phyloP scores from a whole-genome alignment of 1,139 yeast genomes.

The Yamadazyma membranifaciens region DNA sequence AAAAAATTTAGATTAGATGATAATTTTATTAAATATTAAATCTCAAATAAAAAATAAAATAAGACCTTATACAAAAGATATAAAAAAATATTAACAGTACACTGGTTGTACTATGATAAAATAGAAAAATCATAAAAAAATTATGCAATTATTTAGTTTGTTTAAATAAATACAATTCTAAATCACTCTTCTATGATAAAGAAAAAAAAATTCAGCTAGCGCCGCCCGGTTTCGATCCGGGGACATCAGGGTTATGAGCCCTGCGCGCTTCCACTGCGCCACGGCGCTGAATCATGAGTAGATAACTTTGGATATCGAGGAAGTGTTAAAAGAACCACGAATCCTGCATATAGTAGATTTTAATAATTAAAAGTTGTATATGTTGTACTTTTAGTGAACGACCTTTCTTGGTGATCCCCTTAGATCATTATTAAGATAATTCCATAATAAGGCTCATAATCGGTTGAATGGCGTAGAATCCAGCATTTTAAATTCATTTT shows the following conservation, averaged over 20 bases:
- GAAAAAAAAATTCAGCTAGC: constrained; percentile 52
- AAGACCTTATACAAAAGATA: neutral
- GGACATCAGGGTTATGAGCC: constrained; percentile 99
- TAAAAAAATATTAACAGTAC: neutral
- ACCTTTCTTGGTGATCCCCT: no score
- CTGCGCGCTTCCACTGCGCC: constrained; percentile 99
- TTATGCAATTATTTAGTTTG: neutral
- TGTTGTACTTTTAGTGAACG: no score
- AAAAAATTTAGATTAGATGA: neutral
- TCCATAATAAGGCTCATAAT: no score
- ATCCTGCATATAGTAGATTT: no score
- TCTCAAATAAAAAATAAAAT: neutral
- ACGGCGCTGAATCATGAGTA: constrained; percentile 53
- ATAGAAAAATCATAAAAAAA: neutral
- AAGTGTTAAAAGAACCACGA: no score
- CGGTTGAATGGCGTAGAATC: no score
- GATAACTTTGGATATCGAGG: no score
- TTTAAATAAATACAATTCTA: neutral
- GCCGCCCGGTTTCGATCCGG: constrained; percentile 99
- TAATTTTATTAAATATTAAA: neutral
- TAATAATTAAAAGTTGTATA: no score
- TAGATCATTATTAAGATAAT: no score
- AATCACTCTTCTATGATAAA: neutral
- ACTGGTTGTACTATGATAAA: constrained; percentile 2
- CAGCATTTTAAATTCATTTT: no score